Base-by-base conservation (phyloP, 768 basidiomycete genomes). In the Hygrocybe coccinea region DNA sequence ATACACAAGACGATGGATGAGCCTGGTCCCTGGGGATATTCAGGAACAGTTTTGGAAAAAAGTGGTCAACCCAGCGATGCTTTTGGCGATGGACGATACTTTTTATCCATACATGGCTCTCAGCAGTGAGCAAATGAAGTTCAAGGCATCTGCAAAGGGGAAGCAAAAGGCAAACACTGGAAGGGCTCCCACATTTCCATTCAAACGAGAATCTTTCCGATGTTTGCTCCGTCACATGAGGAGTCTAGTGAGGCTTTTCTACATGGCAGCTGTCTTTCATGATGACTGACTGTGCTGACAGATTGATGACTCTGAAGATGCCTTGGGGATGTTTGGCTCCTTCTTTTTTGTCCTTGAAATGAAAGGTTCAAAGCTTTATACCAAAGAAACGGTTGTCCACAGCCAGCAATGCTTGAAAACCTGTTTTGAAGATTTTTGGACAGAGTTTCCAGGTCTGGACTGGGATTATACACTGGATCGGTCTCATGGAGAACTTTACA, bases 321-420 rank as follows among this genome's bases (percentile, higher is more conserved):
- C 37, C 5, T 29, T 63, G 11, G 56, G 17, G 6, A 22, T 47
- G 2, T 65, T 61, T 56, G 62, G 62, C 11, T 65, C 63, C 2
- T 41, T 52, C 15, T 64, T 63, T 43, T 61, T 57, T 47, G 63
- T 63, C 9, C 11, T 63, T 9, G 60, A 64, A 35, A 39, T 59
- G 5, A 62, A 61, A 50, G 63, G 63, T 1, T 57, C 29, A 24
- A 61, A 64, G 33, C 12, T 22, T 5, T 34, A 37, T n/a, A 59
- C 60, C 3, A 56, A 57, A 15, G 19, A 48, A 8, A 37, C 24
- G 1, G 34, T 5, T 2, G 37, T 2, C 11, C 21, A 53, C 8
- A 4, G 17, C 36, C 37, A 17, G 3, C 44, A 60, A 15, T 29
- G 45, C 15, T 37, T 25, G 17, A 14, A 12, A 7, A 47, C 2